A percentile compares a stretch with the other conserved stretches of the same genome.
Conservation (phyloP, 1,284 basidiomycete genomes). For the Fomitopsis palustris region DNA sequence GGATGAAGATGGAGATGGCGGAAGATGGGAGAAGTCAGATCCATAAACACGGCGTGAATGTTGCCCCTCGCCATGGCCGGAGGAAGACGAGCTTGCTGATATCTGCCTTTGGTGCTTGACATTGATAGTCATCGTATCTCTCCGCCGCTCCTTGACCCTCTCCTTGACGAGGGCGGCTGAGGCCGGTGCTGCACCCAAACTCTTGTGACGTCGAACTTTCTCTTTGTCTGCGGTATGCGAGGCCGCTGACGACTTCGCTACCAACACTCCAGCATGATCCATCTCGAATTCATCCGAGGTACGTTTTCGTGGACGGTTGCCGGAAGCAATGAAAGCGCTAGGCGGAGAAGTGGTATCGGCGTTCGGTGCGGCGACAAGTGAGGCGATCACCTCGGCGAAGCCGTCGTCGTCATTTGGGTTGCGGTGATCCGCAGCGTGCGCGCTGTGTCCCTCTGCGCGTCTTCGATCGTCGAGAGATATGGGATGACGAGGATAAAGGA, state of each 20-base stretch:
- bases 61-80: slow-evolving; percentile 48
- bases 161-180: slow-evolving; percentile 38
- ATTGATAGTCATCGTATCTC: slow-evolving; percentile 56
- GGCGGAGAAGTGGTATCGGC: slow-evolving; percentile 41
- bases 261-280: slow-evolving; percentile 61
- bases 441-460: slow-evolving; percentile 14
- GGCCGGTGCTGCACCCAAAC: slow-evolving; percentile 54
- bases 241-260: slow-evolving; percentile 42
- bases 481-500: slow-evolving; percentile 71
- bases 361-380: slow-evolving; percentile 7
- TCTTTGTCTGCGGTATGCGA: slow-evolving; percentile 36
- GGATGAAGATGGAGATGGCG: slow-evolving; percentile 82
- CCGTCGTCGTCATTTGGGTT: slow-evolving; percentile 11
- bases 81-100: slow-evolving; percentile 65
- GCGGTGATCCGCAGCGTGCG: neutral
- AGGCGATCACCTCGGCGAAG: neutral
- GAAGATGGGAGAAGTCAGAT: slow-evolving; percentile 85
- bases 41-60: slow-evolving; percentile 54
- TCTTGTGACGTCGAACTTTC: slow-evolving; percentile 65
- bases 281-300: slow-evolving; percentile 81
- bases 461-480: slow-evolving; percentile 28
- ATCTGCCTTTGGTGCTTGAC: slow-evolving; percentile 59
- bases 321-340: slow-evolving; percentile 53
- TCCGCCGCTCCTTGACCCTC: slow-evolving; percentile 58
- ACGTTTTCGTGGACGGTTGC: slow-evolving; percentile 65